Base-by-base conservation (phyloP, 202 grass and related monocot genomes). In the Bolboschoenoplectus hybrid region DNA sequence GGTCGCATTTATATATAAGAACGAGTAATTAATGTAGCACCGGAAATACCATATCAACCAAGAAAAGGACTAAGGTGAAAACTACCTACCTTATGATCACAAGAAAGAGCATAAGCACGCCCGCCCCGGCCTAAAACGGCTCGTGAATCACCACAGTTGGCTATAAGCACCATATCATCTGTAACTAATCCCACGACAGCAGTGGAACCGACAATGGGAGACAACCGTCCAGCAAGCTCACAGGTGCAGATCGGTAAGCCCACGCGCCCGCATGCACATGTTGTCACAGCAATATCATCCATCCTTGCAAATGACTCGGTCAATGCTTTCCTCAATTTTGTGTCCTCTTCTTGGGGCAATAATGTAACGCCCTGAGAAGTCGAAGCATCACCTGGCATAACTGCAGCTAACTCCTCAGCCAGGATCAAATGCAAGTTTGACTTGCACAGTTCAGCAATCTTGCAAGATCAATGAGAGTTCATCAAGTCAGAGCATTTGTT, bases 61-160 rank as follows among this genome's bases (percentile, higher is more conserved):
- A 58, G 17, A 58, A 58, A 41, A 40, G 3, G 16, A 79, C n/a
- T 9, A 39, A 40, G 3, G 6, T 19, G 12, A 39, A 57, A 45
- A 70, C 40, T 34, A 47, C 39, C 76, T 76, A 97, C 94, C 94
- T 97, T 97, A 81, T 97, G 95, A 86, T 97, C 95, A 19, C 5
- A 11, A 84, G 95, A 94, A 84, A 97, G 92, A 56, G 91, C 84
- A 55, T 93, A 19, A 47, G 79, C 91, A 5, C 2, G 39, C 51
- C 82, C 82, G 0, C 56, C 89, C 5, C 92, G 95, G 77, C 89
- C 89, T 71, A 97, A 90, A 3, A 97, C 91, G 16, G 95, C 92
- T 34, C 95, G 87, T 2, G 95, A 97, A 86, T 97, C 95, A 16
- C 95, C 95, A 87, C 89, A 93, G 92, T 97, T 97, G 86, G 95